Conservation (phyloP, 2,329 filamentous ascomycete species). For the Neonectria coccinea region DNA sequence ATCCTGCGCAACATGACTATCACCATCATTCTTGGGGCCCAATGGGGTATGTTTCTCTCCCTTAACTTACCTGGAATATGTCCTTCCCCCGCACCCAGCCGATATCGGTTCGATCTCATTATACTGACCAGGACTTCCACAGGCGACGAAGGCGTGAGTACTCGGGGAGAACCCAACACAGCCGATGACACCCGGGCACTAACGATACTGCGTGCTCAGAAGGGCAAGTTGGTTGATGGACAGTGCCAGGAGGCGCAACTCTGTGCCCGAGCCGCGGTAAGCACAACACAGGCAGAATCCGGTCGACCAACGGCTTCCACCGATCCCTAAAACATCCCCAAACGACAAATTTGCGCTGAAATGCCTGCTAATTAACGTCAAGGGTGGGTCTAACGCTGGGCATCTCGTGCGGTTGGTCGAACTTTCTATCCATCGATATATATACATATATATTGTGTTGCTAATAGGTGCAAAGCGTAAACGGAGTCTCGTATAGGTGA, state of each 20-base stretch:
- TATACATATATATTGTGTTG: constrained; percentile 23
- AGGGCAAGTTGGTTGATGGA: constrained; percentile 54
- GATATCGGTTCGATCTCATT: constrained; percentile 40
- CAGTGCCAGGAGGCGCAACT: constrained; percentile 48
- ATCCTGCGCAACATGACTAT: constrained; percentile 43
- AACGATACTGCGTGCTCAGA: constrained; percentile 43
- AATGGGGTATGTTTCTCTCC: constrained; percentile 52
- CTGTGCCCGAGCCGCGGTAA: constrained; percentile 51
- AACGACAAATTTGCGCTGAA: constrained; percentile 32
- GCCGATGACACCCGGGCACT: constrained; percentile 26
- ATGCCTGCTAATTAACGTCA: constrained; percentile 38
- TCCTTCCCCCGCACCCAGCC: constrained; percentile 28
- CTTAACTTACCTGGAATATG: constrained; percentile 34
- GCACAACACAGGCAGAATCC: constrained; percentile 31
- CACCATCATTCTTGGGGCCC: constrained; percentile 52
- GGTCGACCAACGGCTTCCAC: constrained; percentile 32
- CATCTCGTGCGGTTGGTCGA: constrained; percentile 31
- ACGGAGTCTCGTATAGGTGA: constrained; percentile 54
- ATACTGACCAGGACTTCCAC: constrained; percentile 37
- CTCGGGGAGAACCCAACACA: constrained; percentile 32
- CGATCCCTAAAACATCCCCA: constrained; percentile 25
- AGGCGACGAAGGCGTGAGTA: constrained; percentile 52
- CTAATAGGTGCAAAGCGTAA: constrained; percentile 36
- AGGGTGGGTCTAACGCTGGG: constrained; percentile 46
- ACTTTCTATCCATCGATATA: constrained; percentile 9